A percentile compares a stretch with the other conserved stretches of the same genome.
These are phyloP conservation scores for Zygoascus biomembranicola DNA, from an alignment of 805 yeast species.

Conservation along the genomic window DNA sequence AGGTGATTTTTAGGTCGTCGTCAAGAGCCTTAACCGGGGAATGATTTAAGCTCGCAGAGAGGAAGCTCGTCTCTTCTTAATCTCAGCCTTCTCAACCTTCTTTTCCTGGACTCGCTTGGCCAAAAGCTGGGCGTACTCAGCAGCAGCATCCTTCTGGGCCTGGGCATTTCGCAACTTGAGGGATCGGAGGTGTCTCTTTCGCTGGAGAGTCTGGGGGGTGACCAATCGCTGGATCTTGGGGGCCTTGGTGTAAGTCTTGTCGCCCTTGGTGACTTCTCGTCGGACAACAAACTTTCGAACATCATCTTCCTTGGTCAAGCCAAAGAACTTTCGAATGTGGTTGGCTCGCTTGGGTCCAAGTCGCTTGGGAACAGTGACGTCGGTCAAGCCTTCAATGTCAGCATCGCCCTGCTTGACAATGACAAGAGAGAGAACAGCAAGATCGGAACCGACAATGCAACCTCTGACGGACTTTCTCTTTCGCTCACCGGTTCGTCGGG, in stretches of 20 bases:
- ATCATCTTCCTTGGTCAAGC: constrained; percentile 90
- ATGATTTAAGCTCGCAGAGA: constrained; percentile 7
- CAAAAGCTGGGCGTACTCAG: constrained; percentile 97
- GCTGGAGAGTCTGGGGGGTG: constrained; percentile 98
- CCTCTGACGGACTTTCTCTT: constrained; percentile 99
- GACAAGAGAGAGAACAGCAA: constrained; percentile 89
- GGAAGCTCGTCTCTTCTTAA: constrained; percentile 99
- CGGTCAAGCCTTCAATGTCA: constrained; percentile 95
- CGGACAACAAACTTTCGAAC: constrained; percentile 90
- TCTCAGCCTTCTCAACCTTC: constrained; percentile 97
- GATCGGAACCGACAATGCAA: constrained; percentile 95
- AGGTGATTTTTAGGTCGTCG: neutral
- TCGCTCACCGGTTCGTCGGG: constrained; percentile 99
- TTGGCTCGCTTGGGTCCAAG: constrained; percentile 99
- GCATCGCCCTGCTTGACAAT: constrained; percentile 95
- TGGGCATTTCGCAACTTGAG: constrained; percentile 94
- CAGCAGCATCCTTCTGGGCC: constrained; percentile 99
- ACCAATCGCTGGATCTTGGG: constrained; percentile 99
- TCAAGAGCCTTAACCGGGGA: neutral
- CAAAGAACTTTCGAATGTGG: constrained; percentile 99
- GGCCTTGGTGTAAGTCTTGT: constrained; percentile 98
- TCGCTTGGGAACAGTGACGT: constrained; percentile 93
- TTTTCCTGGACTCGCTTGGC: constrained; percentile 98
- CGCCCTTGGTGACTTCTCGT: constrained; percentile 98
- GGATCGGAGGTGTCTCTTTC: constrained; percentile 95